Percentiles rank a stretch among this genome's conserved stretches.
phyloP scores from a whole-genome alignment of 1,139 yeast genomes.

The Debaryomyces coudertii region DNA sequence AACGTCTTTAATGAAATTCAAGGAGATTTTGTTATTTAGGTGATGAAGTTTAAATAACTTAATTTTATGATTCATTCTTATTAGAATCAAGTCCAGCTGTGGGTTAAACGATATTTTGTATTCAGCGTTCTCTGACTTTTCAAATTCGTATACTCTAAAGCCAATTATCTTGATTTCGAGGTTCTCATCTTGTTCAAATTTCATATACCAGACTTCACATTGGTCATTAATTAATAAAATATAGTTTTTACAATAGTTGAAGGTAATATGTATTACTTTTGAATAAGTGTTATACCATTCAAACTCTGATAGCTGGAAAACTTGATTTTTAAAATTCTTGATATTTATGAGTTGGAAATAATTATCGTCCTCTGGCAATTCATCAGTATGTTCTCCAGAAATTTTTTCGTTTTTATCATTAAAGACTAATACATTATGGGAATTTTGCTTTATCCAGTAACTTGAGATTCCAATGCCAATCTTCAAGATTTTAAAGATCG shows the following conservation, averaged over 20 bases:
- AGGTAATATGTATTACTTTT: slow-evolving; percentile 27
- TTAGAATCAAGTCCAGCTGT: slow-evolving; percentile 25
- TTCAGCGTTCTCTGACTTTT: slow-evolving; percentile 12
- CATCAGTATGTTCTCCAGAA: slow-evolving; percentile 8
- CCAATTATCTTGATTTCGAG: slow-evolving; percentile 20
- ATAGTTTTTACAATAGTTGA: slow-evolving; percentile 31
- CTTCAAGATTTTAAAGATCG: slow-evolving; percentile 39
- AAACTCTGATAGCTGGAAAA: slow-evolving; percentile 30
- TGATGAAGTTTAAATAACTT: slow-evolving; percentile 20
- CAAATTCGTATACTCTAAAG: slow-evolving; percentile 15
- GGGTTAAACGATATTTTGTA: slow-evolving; percentile 31
- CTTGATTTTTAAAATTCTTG: slow-evolving; percentile 34
- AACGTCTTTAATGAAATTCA: slow-evolving; percentile 20
- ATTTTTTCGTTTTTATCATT: slow-evolving; percentile 26
- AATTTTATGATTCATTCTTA: slow-evolving; percentile 16
- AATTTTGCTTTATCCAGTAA: slow-evolving; percentile 44
- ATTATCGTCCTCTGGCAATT: slow-evolving; percentile 14
- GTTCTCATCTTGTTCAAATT: slow-evolving; percentile 19
- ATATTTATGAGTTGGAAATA: slow-evolving; percentile 41
- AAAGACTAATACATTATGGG: slow-evolving; percentile 41
- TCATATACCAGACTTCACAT: slow-evolving; percentile 35
- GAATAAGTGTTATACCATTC: slow-evolving; percentile 33
- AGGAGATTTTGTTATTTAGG: slow-evolving; percentile 6
- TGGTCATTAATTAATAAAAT: slow-evolving; percentile 35
- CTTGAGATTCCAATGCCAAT: slow-evolving; percentile 36